Conservation (phyloP, 2,329 filamentous ascomycete genomes). For the Alternaria longipes region DNA sequence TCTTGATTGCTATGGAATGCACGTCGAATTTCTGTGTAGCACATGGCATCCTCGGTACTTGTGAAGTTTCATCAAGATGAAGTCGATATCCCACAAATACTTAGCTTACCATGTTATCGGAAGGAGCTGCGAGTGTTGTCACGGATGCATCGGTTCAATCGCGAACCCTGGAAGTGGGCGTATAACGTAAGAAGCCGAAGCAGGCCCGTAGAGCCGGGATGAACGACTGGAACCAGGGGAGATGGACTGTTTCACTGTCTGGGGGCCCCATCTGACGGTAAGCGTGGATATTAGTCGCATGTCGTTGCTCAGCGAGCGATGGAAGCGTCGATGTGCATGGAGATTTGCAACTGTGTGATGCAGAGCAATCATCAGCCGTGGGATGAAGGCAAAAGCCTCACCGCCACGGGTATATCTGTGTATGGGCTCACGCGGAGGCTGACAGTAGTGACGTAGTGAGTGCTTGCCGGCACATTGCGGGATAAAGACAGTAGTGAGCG, state of each 20-base stretch:
- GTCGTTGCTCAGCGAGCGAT: not conserved
- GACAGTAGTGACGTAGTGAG: conserved; percentile 15
- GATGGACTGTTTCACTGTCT: conserved; percentile 2
- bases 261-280: conserved; percentile 4
- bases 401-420: not conserved
- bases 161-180: not conserved
- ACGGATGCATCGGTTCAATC: not conserved
- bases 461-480: not conserved
- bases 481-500: not conserved
- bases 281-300: conserved; percentile 1
- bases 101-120: not conserved
- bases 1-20: not conserved
- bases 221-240: conserved; percentile 1
- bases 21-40: not conserved
- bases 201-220: conserved; percentile 2
- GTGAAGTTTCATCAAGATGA: not conserved
- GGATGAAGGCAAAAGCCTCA: not conserved
- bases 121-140: not conserved
- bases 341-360: not conserved
- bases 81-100: not conserved
- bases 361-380: conserved; percentile 6
- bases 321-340: conserved; percentile 2
- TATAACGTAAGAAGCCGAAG: conserved; percentile 12
- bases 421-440: not conserved
- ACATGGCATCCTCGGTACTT: not conserved